phyloP scores from a whole-genome alignment of 148 eudicot genomes.

The Mesembryanthemum crystallinum region DNA sequence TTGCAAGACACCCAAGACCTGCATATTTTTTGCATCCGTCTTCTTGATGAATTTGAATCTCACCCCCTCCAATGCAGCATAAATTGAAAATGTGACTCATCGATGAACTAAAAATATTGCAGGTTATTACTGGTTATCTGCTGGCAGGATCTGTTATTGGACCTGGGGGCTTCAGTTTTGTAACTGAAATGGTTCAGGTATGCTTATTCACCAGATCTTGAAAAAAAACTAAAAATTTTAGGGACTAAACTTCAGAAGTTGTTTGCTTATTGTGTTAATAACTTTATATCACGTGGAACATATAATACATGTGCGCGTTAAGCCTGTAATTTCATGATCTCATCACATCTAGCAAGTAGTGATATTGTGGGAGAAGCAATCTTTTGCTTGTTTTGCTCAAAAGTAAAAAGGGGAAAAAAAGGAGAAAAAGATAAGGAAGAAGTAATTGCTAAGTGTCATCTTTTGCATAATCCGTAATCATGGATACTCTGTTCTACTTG shows the following conservation, averaged over 20 bases:
- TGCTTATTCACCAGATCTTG: conserved; percentile 25
- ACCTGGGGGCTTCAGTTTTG: conserved; percentile 92
- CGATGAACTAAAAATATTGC: conserved; percentile 21
- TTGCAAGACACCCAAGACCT: too few relatives aligned
- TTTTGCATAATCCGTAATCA: neutral
- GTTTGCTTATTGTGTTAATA: too few relatives aligned
- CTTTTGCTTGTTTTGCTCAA: neutral
- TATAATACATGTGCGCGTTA: too few relatives aligned
- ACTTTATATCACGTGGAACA: too few relatives aligned
- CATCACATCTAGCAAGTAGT: neutral
- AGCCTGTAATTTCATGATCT: neutral
- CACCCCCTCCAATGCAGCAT: neutral
- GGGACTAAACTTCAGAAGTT: neutral
- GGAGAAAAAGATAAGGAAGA: neutral
- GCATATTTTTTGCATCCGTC: neutral
- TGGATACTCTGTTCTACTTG: neutral
- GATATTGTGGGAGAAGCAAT: conserved; percentile 4
- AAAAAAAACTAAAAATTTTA: neutral
- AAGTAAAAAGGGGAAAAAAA: neutral
- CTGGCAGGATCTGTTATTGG: conserved; percentile 96
- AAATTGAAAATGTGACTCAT: neutral
- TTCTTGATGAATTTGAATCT: neutral
- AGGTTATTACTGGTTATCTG: conserved; percentile 98
- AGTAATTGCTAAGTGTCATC: neutral
- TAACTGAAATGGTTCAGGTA: conserved; percentile 99